phyloP scores from a whole-genome alignment of 2,329 filamentous ascomycete genomes.

The Pestalotiopsis sp. region DNA sequence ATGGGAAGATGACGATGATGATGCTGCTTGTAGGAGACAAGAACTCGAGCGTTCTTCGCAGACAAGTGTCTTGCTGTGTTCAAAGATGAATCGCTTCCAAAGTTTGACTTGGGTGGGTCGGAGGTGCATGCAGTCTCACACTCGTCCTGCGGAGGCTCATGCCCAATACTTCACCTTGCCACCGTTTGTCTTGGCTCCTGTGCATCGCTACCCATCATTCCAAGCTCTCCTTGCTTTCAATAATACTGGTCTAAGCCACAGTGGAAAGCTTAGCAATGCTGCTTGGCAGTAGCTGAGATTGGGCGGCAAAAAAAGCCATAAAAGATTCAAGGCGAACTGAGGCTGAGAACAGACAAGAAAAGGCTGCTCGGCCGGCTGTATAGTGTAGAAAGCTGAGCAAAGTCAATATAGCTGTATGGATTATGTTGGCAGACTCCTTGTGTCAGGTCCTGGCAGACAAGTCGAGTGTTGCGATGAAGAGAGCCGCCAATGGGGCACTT shows the following conservation, averaged over 20 bases:
- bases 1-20: not conserved
- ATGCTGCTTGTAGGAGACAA: not conserved
- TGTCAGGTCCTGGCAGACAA: too few relatives aligned
- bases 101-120: not conserved
- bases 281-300: not conserved
- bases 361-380: not conserved
- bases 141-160: not conserved
- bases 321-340: not conserved
- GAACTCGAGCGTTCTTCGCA: not conserved
- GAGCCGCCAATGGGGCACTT: too few relatives aligned
- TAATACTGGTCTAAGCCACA: conserved; percentile 3
- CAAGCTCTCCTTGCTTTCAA: not conserved
- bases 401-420: too few relatives aligned
- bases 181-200: not conserved
- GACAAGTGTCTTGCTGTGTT: not conserved
- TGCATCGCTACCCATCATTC: conserved; percentile 1
- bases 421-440: too few relatives aligned
- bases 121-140: not conserved
- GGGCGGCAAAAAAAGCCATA: not conserved
- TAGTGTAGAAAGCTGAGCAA: not conserved
- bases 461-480: too few relatives aligned
- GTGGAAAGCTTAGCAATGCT: not conserved
- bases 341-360: not conserved
- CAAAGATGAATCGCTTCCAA: not conserved
- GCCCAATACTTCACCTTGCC: not conserved